Evolutionary conservation across 768 basidiomycete genomes (phyloP).

Genomic region (Solioccasus polychromus): DNA sequence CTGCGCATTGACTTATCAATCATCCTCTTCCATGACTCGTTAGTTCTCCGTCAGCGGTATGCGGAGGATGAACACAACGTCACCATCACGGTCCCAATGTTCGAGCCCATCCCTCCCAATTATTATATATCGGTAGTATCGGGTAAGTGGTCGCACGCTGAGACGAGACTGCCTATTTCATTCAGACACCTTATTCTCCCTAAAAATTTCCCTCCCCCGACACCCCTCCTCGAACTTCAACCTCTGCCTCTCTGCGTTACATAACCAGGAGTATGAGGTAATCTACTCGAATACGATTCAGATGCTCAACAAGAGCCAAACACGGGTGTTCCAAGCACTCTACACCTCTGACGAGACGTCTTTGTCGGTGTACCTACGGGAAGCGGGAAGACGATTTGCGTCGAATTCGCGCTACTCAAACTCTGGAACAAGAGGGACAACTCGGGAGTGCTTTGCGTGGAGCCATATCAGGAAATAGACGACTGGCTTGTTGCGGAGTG

Average conservation of each 20-base stretch:
- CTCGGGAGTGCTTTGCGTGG: conserved; percentile 87
- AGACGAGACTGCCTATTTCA: conserved; percentile 91
- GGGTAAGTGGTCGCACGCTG: conserved; percentile 93
- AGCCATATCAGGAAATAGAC: conserved; percentile 98
- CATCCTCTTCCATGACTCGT: conserved; percentile 92
- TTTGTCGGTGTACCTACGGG: conserved; percentile 97
- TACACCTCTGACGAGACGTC: conserved; percentile 94
- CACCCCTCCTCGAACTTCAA: conserved; percentile 90
- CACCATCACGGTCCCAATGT: conserved; percentile 93
- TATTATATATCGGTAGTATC: conserved; percentile 96
- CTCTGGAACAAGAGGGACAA: conserved; percentile 88
- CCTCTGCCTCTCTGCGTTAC: conserved; percentile 83
- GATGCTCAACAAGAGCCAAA: conserved; percentile 98
- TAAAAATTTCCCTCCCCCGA: conserved; percentile 92
- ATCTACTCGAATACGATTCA: conserved; percentile 79
- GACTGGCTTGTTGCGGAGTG: conserved; percentile 88
- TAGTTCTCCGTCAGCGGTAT: conserved; percentile 88
- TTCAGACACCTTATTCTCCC: conserved; percentile 98
- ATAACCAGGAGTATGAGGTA: conserved; percentile 89
- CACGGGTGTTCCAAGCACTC: conserved; percentile 96
- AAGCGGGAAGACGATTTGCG: conserved; percentile 95
- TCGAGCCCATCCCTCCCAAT: conserved; percentile 96
- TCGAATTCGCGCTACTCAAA: conserved; percentile 93
- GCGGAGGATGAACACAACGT: conserved; percentile 93
- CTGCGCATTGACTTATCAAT: conserved; percentile 89